Conservation (phyloP, 805 yeast species). For the Yarrowia deformans region DNA sequence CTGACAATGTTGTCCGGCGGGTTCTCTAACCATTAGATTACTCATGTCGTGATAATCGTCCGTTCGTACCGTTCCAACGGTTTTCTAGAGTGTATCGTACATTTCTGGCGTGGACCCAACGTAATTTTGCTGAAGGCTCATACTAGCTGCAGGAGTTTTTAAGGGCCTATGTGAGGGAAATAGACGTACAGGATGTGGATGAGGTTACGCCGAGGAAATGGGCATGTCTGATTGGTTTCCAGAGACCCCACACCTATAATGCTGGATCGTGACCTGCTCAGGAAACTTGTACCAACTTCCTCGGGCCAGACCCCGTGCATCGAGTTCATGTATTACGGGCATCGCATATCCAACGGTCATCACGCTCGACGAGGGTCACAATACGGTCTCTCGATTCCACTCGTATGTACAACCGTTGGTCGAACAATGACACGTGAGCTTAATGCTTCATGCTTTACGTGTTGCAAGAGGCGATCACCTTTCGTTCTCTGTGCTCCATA, state of each 20-base stretch:
- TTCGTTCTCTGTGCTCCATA: not conserved
- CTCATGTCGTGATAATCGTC: no score
- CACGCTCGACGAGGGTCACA: not conserved
- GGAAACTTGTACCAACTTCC: no score
- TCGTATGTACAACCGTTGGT: not conserved
- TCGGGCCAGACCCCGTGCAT: not conserved
- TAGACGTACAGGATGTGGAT: not conserved
- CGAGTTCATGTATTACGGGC: constrained; percentile 6
- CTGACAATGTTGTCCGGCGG: no score
- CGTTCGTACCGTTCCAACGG: no score
- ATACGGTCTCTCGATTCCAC: not conserved
- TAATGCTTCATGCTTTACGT: not conserved
- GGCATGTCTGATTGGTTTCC: not conserved
- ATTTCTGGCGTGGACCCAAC: constrained; percentile 12
- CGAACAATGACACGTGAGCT: not conserved
- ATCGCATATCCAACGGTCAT: constrained; percentile 23
- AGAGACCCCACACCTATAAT: not conserved
- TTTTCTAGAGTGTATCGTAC: no score
- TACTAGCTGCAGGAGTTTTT: not conserved
- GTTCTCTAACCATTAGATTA: no score
- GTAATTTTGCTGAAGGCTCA: constrained; percentile 2
- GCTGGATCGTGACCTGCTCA: no score
- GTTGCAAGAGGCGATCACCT: not conserved
- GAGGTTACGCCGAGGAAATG: constrained; percentile 24
- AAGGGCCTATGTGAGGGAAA: constrained; percentile 21